These are phyloP conservation scores for Rutstroemia sp. DNA, from an alignment of 2,329 filamentous ascomycete species.

Conservation along the genomic window DNA sequence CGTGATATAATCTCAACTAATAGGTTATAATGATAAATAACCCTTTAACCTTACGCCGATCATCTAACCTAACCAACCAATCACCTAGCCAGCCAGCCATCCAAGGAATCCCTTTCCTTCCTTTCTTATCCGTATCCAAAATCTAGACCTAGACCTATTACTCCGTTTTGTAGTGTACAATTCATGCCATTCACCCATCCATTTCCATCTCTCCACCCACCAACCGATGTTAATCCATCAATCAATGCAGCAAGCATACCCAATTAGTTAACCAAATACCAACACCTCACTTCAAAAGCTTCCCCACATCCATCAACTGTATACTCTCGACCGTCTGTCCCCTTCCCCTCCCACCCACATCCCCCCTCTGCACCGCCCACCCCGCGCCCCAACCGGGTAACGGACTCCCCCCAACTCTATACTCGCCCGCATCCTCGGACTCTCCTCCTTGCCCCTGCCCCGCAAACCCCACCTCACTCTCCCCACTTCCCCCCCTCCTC, in stretches of 20 bases:
- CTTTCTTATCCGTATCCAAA: neutral
- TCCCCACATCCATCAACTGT: slow-evolving; percentile 25
- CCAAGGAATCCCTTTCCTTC: neutral
- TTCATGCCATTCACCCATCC: neutral
- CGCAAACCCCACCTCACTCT: slow-evolving; percentile 1
- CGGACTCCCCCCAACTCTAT: slow-evolving; percentile 6
- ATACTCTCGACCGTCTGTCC: slow-evolving; percentile 20
- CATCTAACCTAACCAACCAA: neutral
- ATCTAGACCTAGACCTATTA: no score
- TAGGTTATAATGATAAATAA: no score
- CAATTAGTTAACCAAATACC: no score
- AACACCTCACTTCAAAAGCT: slow-evolving; percentile 18
- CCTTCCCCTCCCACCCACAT: neutral
- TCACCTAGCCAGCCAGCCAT: neutral
- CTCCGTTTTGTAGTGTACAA: no score
- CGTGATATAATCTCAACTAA: no score
- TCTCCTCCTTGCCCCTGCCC: slow-evolving; percentile 3
- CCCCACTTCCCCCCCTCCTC: slow-evolving; percentile 8
- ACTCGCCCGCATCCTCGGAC: slow-evolving; percentile 15
- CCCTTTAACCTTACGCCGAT: neutral
- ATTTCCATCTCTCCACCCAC: neutral
- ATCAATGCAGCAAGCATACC: no score
- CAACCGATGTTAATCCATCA: no score
- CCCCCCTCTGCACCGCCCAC: slow-evolving; percentile 22
- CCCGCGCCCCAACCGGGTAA: slow-evolving; percentile 24